Percentiles rank a stretch among this genome's conserved stretches.
These are phyloP conservation scores for Solanum pennellii DNA, from an alignment of 257 asterid species.

Conservation along the genomic window DNA sequence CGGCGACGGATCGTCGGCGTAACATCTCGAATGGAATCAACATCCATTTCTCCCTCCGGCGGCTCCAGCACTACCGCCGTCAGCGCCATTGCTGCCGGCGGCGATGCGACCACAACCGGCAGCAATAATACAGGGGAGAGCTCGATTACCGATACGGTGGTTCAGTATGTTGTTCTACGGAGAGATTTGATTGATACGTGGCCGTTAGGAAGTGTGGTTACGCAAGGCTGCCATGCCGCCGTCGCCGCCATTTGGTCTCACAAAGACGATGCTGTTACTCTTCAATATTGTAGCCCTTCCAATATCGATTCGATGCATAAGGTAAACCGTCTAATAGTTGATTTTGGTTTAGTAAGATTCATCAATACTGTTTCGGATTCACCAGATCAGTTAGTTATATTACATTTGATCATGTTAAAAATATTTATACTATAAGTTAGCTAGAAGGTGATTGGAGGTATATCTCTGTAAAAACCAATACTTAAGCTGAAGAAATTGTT, in stretches of 20 bases:
- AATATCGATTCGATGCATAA: conserved; percentile 88
- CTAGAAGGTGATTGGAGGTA: background rate
- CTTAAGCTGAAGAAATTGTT: background rate
- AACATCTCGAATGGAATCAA: background rate
- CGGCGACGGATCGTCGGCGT: background rate
- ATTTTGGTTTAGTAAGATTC: background rate
- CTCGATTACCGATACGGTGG: conserved; percentile 37
- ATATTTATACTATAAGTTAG: background rate
- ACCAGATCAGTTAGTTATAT: background rate
- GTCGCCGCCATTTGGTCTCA: conserved; percentile 74
- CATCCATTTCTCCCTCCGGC: background rate
- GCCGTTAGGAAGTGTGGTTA: conserved; percentile 87
- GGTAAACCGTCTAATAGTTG: conserved; percentile 19
- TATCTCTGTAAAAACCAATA: background rate
- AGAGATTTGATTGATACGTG: conserved; percentile 79
- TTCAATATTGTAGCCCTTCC: conserved; percentile 47
- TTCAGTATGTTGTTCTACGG: conserved; percentile 85
- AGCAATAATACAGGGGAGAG: conserved; percentile 7
- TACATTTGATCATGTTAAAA: background rate
- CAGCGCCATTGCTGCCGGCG: background rate
- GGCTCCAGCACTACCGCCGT: background rate
- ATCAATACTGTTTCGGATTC: background rate
- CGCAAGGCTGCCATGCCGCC: conserved; percentile 98
- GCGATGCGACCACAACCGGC: conserved; percentile 7
- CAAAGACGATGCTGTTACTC: conserved; percentile 66